Base-by-base conservation (phyloP, 2,329 filamentous ascomycete species). In the Fonsecaea pedrosoi region DNA sequence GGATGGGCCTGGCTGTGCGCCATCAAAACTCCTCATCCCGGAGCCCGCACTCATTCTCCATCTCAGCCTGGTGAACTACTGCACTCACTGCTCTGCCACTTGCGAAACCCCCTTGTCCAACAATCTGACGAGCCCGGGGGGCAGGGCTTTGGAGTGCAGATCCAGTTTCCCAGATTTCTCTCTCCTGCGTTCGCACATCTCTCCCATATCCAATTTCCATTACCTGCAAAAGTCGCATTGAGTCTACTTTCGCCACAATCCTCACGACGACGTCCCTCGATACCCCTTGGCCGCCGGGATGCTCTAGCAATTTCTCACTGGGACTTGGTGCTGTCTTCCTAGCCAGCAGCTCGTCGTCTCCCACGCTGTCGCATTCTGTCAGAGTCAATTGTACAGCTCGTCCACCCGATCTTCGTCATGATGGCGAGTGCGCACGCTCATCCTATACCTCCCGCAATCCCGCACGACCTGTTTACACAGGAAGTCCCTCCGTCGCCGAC, bases 401-500 rank as follows among this genome's bases (percentile, higher is more conserved):
- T 18, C 40, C 30, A 60, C 18, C 32, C 48, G 21, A 32, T 9
- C 40, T 34, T n/a, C 6, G 37, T 34, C 34, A 66, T 13, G 38
- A 68, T 70, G 65, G 55, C 69, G 25, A 42, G 66, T 53, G 50
- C 54, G 34, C 60, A 71, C 54, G 54, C 64, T 15, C 58, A 71
- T 48, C 63, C 66, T 25, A 69, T 69, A 15, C 63, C 67, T 54
- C 67, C 62, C 56, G 66, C 66, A 30, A 70, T 69, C 32, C 63
- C 67, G 13, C 67, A 66, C 59, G 68, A 66, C 58, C 62, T 64
- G 40, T 64, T 68, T 25, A 64, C 55, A 7, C 67, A 71, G 40
- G 69, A 72, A 50, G 56, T 56, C 10, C 89, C 90, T 70, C 88
- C 87, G 12, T 96, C 92, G 67, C 94, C 94, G 55, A 96, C 94